phyloP scores from a whole-genome alignment of 2,329 filamentous ascomycete species.

The Penicillium nordicum region DNA sequence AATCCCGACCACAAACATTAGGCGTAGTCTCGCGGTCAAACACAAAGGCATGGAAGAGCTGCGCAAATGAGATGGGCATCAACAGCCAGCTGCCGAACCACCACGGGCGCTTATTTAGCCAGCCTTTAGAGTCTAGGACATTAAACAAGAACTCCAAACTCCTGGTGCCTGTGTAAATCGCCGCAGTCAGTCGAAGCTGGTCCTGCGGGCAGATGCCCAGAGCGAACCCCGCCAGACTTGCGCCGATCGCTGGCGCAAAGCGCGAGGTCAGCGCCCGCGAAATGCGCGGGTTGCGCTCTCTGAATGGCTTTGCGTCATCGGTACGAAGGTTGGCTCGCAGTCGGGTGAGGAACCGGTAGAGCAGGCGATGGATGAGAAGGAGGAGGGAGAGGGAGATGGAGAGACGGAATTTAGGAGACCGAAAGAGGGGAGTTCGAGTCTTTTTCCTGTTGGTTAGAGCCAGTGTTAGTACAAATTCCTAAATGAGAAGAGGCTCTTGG shows the following conservation, averaged over 20 bases:
- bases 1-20: constrained; percentile 44
- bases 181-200: constrained; percentile 71
- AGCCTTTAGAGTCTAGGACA: constrained; percentile 69
- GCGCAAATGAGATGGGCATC: constrained; percentile 71
- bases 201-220: constrained; percentile 71
- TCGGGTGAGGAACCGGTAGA: constrained; percentile 84
- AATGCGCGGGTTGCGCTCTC: constrained; percentile 74
- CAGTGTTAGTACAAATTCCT: neutral
- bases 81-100: constrained; percentile 84
- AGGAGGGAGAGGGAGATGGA: constrained; percentile 81
- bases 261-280: constrained; percentile 72
- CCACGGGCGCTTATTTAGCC: constrained; percentile 66
- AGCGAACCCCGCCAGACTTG: constrained; percentile 78
- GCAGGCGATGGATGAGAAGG: constrained; percentile 79
- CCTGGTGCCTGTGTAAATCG: constrained; percentile 76
- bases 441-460: constrained; percentile 29
- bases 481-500: neutral
- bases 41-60: constrained; percentile 71
- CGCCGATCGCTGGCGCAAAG: constrained; percentile 85
- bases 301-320: constrained; percentile 75
- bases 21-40: constrained; percentile 75
- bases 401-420: constrained; percentile 68
- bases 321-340: constrained; percentile 75
- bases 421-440: constrained; percentile 41
- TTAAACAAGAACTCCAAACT: constrained; percentile 87